These are phyloP conservation scores for Collybiopsis luxurians DNA, from an alignment of 768 basidiomycete species.

Conservation along the genomic window DNA sequence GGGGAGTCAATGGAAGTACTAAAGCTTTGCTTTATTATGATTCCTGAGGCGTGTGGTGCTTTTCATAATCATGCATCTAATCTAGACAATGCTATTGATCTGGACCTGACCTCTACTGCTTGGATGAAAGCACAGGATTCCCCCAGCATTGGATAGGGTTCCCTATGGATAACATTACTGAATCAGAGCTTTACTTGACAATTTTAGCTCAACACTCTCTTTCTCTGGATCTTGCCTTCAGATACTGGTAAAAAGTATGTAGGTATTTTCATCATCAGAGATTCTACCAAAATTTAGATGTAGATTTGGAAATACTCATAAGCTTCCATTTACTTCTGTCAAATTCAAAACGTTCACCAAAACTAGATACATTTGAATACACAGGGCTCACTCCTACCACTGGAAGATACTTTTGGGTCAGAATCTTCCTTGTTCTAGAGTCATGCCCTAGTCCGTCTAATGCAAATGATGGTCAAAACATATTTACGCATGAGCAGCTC, in stretches of 20 bases:
- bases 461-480: too few relatives aligned
- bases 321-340: too few relatives aligned
- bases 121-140: constrained; percentile 24
- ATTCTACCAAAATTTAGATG: neutral
- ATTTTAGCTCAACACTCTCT: constrained; percentile 34
- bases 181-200: constrained; percentile 38
- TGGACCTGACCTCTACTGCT: neutral
- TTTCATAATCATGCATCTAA: constrained; percentile 36
- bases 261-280: neutral
- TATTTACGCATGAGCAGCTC: neutral
- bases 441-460: too few relatives aligned
- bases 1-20: constrained; percentile 10
- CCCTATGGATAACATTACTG: constrained; percentile 37
- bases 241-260: neutral
- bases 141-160: constrained; percentile 40
- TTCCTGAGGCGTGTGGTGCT: constrained; percentile 24
- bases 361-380: too few relatives aligned
- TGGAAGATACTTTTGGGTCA: too few relatives aligned
- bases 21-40: constrained; percentile 38
- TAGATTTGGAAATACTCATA: too few relatives aligned
- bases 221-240: constrained; percentile 21
- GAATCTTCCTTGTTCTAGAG: too few relatives aligned
- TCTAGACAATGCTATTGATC: constrained; percentile 21
- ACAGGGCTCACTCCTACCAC: too few relatives aligned
- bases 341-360: too few relatives aligned